Evolutionary conservation across 129 eudicot genomes (phyloP), one percentile per base, ranked within the genome.

Genomic region (Helianthus tuberosus): DNA sequence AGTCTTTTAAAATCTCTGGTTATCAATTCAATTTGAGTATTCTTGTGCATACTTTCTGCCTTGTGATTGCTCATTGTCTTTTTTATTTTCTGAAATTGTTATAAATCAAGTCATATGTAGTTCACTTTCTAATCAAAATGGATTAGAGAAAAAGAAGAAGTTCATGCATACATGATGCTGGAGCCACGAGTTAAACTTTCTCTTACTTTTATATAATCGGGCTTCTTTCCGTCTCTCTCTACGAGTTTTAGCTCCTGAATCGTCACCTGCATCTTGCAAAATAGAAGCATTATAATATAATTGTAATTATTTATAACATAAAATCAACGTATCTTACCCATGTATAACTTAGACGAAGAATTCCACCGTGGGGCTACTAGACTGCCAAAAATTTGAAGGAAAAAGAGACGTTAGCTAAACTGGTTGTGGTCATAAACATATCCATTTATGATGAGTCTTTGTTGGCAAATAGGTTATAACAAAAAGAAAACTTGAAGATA

Each of bases 141-240:
- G 23, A 11, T 62, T 39, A 23, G 15, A 46, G 65, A 41, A 73
- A 27, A 47, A 61, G 17, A 47, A 57, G 1, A 48, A 41, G 4
- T n/a, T 15, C 7, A 60, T 1, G 65, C 43, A 27, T 62, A 62
- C 73, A 35, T 66, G 32, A 0, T 77, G 80, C 8, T 84, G 88
- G 51, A 84, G 60, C 96, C 90, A 87, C 2, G 90, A 82, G 81
- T 74, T 88, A 48, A 84, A 85, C 82, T 87, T 89, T 68, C 79
- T 87, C 83, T 82, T 79, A 23, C 76, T 85, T 80, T 85, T 89
- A 39, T 77, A 87, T 44, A 75, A n/a, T 14, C 96, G 86, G 44
- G 92, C 82, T 87, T 87, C 96, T 82, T 85, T 89, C 17, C 96
- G 73, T 17, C 54, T 79, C 74, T 84, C 92, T 79, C 75, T 84